Base-by-base conservation (phyloP, 2,329 filamentous ascomycete species). In the Colletotrichum gigasporum region DNA sequence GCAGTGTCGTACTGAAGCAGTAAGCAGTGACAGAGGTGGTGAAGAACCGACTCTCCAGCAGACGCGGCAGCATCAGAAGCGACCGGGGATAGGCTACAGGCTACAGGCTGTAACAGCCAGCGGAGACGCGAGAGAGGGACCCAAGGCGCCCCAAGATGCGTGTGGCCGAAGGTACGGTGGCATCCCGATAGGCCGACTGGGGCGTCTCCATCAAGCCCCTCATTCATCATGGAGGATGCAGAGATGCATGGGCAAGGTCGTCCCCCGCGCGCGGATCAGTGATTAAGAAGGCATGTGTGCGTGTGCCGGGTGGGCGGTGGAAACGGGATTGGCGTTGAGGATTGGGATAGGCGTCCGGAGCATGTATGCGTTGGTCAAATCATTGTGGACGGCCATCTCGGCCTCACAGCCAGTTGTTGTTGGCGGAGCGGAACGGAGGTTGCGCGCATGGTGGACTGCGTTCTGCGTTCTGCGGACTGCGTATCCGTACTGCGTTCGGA, bases 261-360 rank as follows among this genome's bases (percentile, higher is more conserved):
- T 63, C 39, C 44, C 62, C 41, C 63, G 57, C 63, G 50, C 44
- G 48, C 62, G 35, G 28, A 44, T 62, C 57, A 56, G 48, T 37
- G 61, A 53, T 39, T 60, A 12, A 14, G 39, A 60, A 34, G 28
- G 45, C 24, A 42, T 37, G 12, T 16, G 37, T 20, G 26, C 20
- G 51, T 50, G 34, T 48, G 41, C 14, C 14, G 39, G 26, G 26
- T 55, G 47, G 24, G 26, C 34, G 10, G 28, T 48, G 50, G 50
- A 34, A 41, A 39, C 22, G 50, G n/a, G 50, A 52, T 22, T 22
- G 47, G 22, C 32, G 22, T 44, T 58, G 22, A n/a, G 51, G 16
- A 54, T 54, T 34, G 51, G 37, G 51, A 54, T 44, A 32, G 51
- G 37, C 26, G 28, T 51, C 30, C 18, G 22, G 24, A 34, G 53